These are phyloP conservation scores for Plasmodium gonderi DNA, from an alignment of 169 alveolate species.

Conservation along the genomic window DNA sequence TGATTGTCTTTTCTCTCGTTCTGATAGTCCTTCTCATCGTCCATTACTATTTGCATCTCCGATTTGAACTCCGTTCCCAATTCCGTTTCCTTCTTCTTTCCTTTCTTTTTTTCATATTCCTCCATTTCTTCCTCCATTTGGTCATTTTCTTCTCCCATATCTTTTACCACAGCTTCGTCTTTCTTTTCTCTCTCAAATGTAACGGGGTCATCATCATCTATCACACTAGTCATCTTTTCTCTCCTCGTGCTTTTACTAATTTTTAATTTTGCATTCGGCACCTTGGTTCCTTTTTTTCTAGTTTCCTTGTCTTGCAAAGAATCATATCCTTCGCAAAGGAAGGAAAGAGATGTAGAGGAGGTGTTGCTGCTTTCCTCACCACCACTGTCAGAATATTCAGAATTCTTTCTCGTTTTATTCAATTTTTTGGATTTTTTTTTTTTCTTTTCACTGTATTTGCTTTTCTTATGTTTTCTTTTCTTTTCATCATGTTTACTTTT, in stretches of 20 bases:
- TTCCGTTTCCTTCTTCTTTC: neutral
- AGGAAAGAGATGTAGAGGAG: slow-evolving; percentile 51
- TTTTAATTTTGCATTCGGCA: no score
- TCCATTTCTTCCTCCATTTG: neutral
- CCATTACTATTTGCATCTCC: no score
- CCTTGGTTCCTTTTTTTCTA: neutral
- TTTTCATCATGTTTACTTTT: neutral
- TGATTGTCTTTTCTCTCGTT: no score
- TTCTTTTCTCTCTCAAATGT: neutral
- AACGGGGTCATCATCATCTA: neutral
- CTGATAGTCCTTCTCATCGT: no score
- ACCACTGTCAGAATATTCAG: neutral
- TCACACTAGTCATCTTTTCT: neutral
- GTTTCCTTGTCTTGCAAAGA: slow-evolving; percentile 9
- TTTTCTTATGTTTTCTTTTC: slow-evolving; percentile 1
- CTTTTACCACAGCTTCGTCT: neutral
- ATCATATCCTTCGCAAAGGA: slow-evolving; percentile 59
- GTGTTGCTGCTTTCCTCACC: slow-evolving; percentile 3
- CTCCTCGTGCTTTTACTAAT: neutral
- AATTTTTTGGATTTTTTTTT: neutral
- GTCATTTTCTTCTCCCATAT: neutral
- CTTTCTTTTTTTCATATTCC: neutral
- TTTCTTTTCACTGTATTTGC: neutral
- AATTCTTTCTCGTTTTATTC: slow-evolving; percentile 10
- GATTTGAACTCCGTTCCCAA: no score